Percentiles rank a stretch among this genome's conserved stretches.
phyloP scores from a whole-genome alignment of 169 alveolate genomes.

The Plasmodium ovale region DNA sequence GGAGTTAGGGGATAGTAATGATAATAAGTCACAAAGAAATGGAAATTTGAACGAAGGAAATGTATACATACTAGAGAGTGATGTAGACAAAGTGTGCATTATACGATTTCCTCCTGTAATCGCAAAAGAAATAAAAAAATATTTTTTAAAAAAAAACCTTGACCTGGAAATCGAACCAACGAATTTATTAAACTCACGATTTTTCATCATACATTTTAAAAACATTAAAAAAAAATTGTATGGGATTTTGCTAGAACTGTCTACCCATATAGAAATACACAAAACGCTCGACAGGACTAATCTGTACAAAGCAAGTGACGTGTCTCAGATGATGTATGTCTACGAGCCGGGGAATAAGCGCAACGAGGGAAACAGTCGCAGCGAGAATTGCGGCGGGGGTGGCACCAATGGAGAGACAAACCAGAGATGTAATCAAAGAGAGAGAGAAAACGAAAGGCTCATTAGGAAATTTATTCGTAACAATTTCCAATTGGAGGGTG shows the following conservation, averaged over 20 bases:
- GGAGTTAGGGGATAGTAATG: neutral
- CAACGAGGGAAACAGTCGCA: neutral
- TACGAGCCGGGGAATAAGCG: constrained; percentile 52
- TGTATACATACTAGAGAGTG: constrained; percentile 24
- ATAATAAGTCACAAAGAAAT: neutral
- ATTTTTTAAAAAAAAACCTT: constrained; percentile 55
- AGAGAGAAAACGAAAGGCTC: constrained; percentile 5
- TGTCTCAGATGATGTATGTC: constrained; percentile 79
- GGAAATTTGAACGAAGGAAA: neutral
- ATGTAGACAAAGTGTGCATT: constrained; percentile 76
- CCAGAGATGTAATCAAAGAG: too few relatives aligned
- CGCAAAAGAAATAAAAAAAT: constrained; percentile 69
- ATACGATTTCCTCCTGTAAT: constrained; percentile 67
- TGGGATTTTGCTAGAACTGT: constrained; percentile 78
- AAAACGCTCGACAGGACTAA: constrained; percentile 79
- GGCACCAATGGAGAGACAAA: too few relatives aligned
- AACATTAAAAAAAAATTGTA: constrained; percentile 65
- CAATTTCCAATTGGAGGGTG: constrained; percentile 38
- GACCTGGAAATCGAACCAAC: constrained; percentile 79
- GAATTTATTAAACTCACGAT: constrained; percentile 78
- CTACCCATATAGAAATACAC: constrained; percentile 80
- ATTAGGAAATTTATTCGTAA: constrained; percentile 27
- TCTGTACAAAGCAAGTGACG: constrained; percentile 77
- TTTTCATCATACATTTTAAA: constrained; percentile 70
- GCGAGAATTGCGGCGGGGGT: neutral